Base-by-base conservation (phyloP, 2,329 filamentous ascomycete species). In the Aspergillus phoenicis region DNA sequence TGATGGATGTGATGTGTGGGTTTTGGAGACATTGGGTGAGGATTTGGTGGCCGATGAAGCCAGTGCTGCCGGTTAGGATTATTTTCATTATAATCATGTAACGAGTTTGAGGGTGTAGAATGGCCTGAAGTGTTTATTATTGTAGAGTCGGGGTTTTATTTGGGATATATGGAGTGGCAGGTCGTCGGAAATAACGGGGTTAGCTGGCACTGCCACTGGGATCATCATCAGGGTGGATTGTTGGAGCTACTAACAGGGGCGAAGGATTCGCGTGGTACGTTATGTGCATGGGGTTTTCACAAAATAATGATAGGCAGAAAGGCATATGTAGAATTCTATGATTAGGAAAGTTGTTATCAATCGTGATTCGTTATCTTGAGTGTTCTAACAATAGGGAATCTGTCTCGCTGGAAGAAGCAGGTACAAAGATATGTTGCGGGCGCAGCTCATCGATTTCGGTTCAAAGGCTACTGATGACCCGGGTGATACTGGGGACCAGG, bases 41-140 rank as follows among this genome's bases (percentile, higher is more conserved):
- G 30, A 87, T 78, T 66, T 83, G 82, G 30, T 75, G 68, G 58
- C 86, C 86, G 59, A 87, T 80, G 66, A 82, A 81, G 64, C 86
- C 86, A n/a, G 85, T 88, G 22, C 78, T 77, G 52, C 86, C 86
- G 6, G 83, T 80, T 38, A 89, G 75, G 61, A 89, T 82, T 66
- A 88, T 76, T 69, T 87, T 87, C 85, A 88, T 87, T 10, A 3
- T 53, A 2, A 8, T 8, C 0, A 10, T 10, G 10, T 30, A 30
- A 1, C 2, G 10, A 11, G 28, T 4, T 11, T 30, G 8, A 11
- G 10, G 10, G 10, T 11, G 0, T 10, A 10, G 0, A 0, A 0
- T 30, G 11, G 28, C 11, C 10, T 11, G 28, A 30, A 10, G 28
- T 30, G 39, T 20, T 43, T 22, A 5, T 22, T 47, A 4, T 47